These are phyloP conservation scores for Coemansia aciculifera DNA, from an alignment of 192 early-diverging fungal species.

Conservation along the genomic window DNA sequence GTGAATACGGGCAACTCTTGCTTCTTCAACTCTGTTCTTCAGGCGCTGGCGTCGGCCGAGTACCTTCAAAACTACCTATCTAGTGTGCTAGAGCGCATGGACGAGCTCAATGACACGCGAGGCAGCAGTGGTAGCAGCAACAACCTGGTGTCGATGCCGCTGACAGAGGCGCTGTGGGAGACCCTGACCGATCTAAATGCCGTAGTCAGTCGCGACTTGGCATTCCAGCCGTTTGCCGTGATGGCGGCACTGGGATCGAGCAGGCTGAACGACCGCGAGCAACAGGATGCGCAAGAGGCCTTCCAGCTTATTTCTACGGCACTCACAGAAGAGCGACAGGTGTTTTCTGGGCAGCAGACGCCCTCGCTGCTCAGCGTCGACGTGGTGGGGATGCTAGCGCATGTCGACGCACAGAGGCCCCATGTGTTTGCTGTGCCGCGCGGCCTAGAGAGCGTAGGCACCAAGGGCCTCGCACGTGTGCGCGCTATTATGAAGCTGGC, in stretches of 20 bases:
- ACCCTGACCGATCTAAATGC: slow-evolving; percentile 56
- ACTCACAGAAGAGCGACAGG: slow-evolving; percentile 61
- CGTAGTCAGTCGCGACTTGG: slow-evolving; percentile 41
- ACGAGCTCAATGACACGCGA: slow-evolving; percentile 43
- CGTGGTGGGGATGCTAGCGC: slow-evolving; percentile 26
- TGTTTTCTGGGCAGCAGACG: slow-evolving; percentile 32
- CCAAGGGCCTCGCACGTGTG: slow-evolving; percentile 48
- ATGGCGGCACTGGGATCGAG: slow-evolving; percentile 62
- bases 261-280: slow-evolving; percentile 66
- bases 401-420: slow-evolving; percentile 21
- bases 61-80: slow-evolving; percentile 52
- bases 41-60: slow-evolving; percentile 63
- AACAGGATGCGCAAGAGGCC: slow-evolving; percentile 90
- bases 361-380: slow-evolving; percentile 47
- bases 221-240: slow-evolving; percentile 65
- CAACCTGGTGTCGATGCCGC: slow-evolving; percentile 41
- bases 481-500: slow-evolving; percentile 49
- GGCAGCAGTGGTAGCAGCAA: neutral
- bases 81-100: slow-evolving; percentile 52
- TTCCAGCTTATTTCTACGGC: slow-evolving; percentile 77
- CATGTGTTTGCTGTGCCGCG: slow-evolving; percentile 41
- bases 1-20: slow-evolving; percentile 92
- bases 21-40: slow-evolving; percentile 89
- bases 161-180: slow-evolving; percentile 57
- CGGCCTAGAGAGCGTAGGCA: slow-evolving; percentile 44